Base-by-base conservation (phyloP, 202 grass and related monocot species). In the Carex sylvatica region DNA sequence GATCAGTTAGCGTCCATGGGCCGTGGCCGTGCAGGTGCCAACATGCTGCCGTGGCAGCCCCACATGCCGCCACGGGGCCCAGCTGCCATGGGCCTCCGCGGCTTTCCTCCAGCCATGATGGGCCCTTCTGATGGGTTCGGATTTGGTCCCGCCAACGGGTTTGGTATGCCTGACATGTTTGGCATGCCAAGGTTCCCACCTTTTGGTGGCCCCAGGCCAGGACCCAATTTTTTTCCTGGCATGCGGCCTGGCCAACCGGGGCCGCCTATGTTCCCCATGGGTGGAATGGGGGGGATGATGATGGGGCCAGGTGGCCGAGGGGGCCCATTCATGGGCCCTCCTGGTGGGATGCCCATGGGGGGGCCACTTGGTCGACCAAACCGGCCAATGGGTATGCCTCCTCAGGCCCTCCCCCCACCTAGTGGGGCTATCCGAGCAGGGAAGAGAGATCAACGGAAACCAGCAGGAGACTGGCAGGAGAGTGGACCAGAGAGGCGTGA, bases 41-140 rank as follows among this genome's bases (percentile, higher is more conserved):
- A 87, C 54, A 88, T 91, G 68, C 82, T 90, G 84, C 94, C 91
- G 83, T 98, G 96, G 96, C 92, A 84, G 10, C 92, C 96, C 74
- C 95, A 98, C 56, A 91, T 95, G 89, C 90, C 78, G 12, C 86
- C 90, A 87, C 80, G 80, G 26, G 63, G 44, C 24, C 80, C 80
- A 63, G 80, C 92, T n/a, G 88, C 94, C 85, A 84, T 93, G 26
- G 92, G 92, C 54, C 79, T 78, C 22, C 89, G 95, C 31, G 85
- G 91, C 30, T 98, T 98, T 72, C 95, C 92, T 70, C 96, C 89
- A 28, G 83, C 90, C 65, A 95, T 95, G 96, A 93, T 98, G 82
- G 92, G 90, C 72, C 74, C 74, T 58, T 56, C 52, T 2, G 92
- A 94, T 28, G 89, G 91, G 38, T 97, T 97, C 65, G 92, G 90